Evolutionary conservation across 176 grass and related monocot genomes (phyloP).

Genomic region (Melocanna baccifera): DNA sequence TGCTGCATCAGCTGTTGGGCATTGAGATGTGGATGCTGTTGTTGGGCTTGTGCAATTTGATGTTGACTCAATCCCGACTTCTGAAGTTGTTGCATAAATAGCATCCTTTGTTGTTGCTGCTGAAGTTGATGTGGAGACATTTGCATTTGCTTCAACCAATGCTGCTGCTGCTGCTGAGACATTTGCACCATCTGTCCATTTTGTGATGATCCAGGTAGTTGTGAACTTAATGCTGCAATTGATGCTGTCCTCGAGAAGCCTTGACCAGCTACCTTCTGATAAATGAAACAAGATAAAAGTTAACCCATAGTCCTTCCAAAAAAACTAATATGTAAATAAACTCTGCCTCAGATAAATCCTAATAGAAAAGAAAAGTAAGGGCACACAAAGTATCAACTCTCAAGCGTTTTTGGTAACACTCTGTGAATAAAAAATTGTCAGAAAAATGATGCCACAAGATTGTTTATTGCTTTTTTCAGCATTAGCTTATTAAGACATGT

Average conservation of each 20-base stretch:
- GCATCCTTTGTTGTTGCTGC: constrained; percentile 67
- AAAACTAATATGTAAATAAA: not conserved
- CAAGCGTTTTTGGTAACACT: not conserved
- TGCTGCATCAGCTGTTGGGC: constrained; percentile 54
- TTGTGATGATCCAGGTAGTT: constrained; percentile 68
- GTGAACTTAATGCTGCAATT: constrained; percentile 61
- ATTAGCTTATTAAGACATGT: not conserved
- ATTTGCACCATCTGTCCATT: constrained; percentile 73
- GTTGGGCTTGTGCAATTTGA: constrained; percentile 53
- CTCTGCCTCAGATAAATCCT: not conserved
- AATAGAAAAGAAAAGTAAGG: not conserved
- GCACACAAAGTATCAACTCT: not conserved
- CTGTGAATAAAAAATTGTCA: not conserved
- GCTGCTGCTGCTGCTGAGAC: constrained; percentile 69
- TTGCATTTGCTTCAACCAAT: constrained; percentile 77
- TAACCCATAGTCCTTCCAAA: not conserved
- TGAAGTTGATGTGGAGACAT: constrained; percentile 68
- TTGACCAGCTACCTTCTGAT: constrained; percentile 77
- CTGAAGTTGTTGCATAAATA: constrained; percentile 61
- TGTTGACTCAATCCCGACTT: constrained; percentile 60
- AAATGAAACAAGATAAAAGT: constrained; percentile 19
- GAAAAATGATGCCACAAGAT: not conserved
- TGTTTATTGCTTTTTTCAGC: not conserved
- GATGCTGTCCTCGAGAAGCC: constrained; percentile 65
- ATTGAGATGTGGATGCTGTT: constrained; percentile 67